These are phyloP conservation scores for Maudiozyma saulgeensis DNA, from an alignment of 805 yeast species.

Conservation along the genomic window DNA sequence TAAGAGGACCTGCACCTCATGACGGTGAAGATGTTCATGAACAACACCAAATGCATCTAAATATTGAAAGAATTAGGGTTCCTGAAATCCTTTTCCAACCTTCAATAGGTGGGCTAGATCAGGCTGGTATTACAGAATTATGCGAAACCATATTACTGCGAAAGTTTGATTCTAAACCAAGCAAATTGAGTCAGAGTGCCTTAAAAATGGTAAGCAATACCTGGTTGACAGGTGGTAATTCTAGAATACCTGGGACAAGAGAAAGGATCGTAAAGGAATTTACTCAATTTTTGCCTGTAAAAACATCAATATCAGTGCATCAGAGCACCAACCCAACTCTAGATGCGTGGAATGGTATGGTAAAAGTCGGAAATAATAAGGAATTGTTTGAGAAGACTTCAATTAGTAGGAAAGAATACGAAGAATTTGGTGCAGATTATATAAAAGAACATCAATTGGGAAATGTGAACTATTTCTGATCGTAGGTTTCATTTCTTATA, in stretches of 20 bases:
- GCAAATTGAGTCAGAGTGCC: conserved; percentile 30
- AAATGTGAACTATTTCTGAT: conserved; percentile 31
- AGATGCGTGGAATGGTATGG: conserved; percentile 96
- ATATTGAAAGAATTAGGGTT: conserved; percentile 81
- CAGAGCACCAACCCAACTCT: conserved; percentile 56
- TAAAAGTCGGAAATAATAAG: conserved; percentile 53
- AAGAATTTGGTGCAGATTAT: conserved; percentile 83
- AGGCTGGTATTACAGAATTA: conserved; percentile 83
- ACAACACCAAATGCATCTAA: conserved; percentile 82
- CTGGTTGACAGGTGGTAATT: conserved; percentile 80
- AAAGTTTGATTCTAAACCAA: conserved; percentile 49
- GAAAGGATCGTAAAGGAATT: conserved; percentile 64
- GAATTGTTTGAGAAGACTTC: conserved; percentile 37
- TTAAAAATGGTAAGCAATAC: conserved; percentile 42
- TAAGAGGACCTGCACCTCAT: conserved; percentile 84
- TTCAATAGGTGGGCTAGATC: conserved; percentile 87
- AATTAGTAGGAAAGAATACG: conserved; percentile 64
- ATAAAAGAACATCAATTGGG: conserved; percentile 81
- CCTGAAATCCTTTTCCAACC: conserved; percentile 94
- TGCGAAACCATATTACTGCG: conserved; percentile 55
- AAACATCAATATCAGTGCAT: conserved; percentile 49
- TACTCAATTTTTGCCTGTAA: conserved; percentile 59
- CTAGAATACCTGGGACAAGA: conserved; percentile 53
- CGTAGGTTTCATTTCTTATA: no score
- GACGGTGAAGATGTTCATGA: conserved; percentile 77